Evolutionary conservation across 78 protist genomes (phyloP).

Genomic region (Anaeramoeba flamelloides): DNA sequence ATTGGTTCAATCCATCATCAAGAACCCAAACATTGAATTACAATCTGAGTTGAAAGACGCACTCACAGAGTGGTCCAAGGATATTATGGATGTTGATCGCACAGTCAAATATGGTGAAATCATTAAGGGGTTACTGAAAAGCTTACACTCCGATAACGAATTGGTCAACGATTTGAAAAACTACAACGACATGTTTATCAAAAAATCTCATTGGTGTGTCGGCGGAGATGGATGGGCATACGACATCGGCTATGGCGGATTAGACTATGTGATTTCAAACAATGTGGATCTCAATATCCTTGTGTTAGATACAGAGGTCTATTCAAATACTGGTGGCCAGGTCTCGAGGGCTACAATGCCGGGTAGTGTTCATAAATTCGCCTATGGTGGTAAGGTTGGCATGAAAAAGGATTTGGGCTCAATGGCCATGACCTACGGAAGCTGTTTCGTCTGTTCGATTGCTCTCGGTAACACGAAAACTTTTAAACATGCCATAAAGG

Average conservation of each 20-base stretch:
- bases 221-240: constrained; percentile 30
- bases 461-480: background rate
- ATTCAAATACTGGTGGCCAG: background rate
- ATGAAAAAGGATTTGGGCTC: background rate
- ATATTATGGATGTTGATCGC: background rate
- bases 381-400: background rate
- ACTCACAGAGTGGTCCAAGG: background rate
- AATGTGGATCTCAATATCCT: background rate
- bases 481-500: background rate
- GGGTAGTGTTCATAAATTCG: background rate
- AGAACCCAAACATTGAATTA: background rate
- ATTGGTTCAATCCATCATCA: background rate
- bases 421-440: background rate
- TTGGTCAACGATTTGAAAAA: background rate
- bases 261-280: background rate
- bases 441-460: background rate
- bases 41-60: background rate
- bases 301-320: background rate
- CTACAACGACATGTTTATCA: background rate
- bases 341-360: background rate
- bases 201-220: background rate
- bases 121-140: background rate
- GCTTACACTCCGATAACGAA: background rate
- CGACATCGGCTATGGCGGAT: constrained; percentile 19
- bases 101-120: background rate